Evolutionary conservation across 192 early-diverging fungal species (phyloP).

Genomic region (Backusella tarrabulga): DNA sequence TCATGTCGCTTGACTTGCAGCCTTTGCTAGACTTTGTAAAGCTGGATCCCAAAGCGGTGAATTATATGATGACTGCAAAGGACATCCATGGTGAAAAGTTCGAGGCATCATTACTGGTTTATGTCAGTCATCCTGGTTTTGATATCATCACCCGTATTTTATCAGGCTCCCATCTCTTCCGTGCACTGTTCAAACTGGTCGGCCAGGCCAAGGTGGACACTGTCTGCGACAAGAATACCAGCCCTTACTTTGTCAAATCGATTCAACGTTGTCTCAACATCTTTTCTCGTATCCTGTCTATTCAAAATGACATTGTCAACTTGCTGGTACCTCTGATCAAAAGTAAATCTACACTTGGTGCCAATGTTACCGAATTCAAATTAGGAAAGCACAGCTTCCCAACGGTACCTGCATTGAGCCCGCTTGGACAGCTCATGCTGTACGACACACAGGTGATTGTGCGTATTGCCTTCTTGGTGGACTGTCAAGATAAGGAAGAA

Average conservation of each 20-base stretch:
- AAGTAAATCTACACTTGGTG: constrained; percentile 19
- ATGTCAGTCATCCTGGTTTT: constrained; percentile 76
- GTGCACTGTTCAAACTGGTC: constrained; percentile 70
- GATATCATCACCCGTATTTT: constrained; percentile 76
- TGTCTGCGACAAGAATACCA: background rate
- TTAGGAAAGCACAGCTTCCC: constrained; percentile 16
- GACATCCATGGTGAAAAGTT: background rate
- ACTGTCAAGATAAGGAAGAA: constrained; percentile 64
- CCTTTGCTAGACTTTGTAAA: constrained; percentile 33
- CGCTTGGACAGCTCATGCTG: constrained; percentile 80
- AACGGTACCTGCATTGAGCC: constrained; percentile 52
- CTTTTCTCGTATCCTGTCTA: constrained; percentile 60
- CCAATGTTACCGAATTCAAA: background rate
- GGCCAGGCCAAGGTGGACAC: constrained; percentile 20
- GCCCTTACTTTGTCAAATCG: constrained; percentile 38
- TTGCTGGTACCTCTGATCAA: constrained; percentile 58
- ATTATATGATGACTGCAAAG: background rate
- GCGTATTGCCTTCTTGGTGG: constrained; percentile 69
- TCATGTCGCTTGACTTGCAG: constrained; percentile 73
- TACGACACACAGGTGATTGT: constrained; percentile 67
- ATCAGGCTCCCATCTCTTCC: constrained; percentile 68
- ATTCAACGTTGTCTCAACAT: constrained; percentile 57
- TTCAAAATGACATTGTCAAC: constrained; percentile 77
- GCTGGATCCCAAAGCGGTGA: background rate
- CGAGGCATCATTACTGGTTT: background rate